Evolutionary conservation across 2,329 filamentous ascomycete genomes (phyloP).

Genomic region (Colletotrichum incanum): DNA sequence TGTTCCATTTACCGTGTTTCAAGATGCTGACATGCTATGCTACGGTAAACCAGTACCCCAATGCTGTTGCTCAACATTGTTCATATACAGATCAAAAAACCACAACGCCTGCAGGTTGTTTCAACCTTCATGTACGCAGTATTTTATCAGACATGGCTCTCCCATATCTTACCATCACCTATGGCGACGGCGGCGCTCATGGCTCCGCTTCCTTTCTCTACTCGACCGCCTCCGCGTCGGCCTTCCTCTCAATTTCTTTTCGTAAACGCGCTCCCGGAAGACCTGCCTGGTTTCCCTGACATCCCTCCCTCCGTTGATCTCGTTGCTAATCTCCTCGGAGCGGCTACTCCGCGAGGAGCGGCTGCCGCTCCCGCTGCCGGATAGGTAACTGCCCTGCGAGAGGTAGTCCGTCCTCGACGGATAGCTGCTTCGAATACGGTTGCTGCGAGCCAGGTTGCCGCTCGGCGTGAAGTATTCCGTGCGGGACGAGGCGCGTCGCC

Average conservation of each 20-base stretch:
- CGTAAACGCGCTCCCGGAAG: slow-evolving; percentile 14
- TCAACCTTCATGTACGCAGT: background rate
- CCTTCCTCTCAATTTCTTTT: slow-evolving; percentile 21
- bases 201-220: slow-evolving; percentile 19
- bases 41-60: background rate
- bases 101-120: background rate
- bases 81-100: background rate
- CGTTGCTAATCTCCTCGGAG: slow-evolving; percentile 18
- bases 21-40: background rate
- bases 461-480: slow-evolving; percentile 21
- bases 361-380: background rate
- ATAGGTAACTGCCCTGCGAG: slow-evolving; percentile 1
- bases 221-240: slow-evolving; percentile 13
- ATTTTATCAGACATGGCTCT: background rate
- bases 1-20: slow-evolving; percentile 15
- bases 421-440: background rate
- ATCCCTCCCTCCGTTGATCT: background rate
- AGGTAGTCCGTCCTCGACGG: background rate
- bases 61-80: background rate
- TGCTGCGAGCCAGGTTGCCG: slow-evolving; percentile 2
- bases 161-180: background rate
- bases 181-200: slow-evolving; percentile 12
- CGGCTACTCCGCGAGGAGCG: slow-evolving; percentile 14
- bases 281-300: slow-evolving; percentile 8
- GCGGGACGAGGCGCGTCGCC: slow-evolving; percentile 10